Conservation (phyloP, 108 stramenopile species). For the Nitzschia putrida region DNA sequence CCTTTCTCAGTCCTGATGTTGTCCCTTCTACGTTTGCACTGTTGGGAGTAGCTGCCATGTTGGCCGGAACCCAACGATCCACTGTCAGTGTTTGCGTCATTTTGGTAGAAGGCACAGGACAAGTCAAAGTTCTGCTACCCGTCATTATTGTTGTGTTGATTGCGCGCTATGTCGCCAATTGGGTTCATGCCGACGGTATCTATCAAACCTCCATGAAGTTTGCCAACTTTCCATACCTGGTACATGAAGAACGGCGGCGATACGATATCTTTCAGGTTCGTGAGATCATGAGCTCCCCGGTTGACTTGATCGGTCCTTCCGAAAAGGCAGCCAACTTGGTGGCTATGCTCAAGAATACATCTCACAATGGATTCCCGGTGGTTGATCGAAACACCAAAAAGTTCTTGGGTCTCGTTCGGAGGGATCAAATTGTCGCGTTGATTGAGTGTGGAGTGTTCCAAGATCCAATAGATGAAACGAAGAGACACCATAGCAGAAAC, state of each 20-base stretch:
- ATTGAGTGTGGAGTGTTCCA: constrained; percentile 56
- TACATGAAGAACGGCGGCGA: constrained; percentile 26
- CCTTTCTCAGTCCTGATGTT: constrained; percentile 25
- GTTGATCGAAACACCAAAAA: constrained; percentile 37
- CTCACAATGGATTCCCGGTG: constrained; percentile 66
- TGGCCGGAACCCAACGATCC: constrained; percentile 61
- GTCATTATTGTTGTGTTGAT: constrained; percentile 54
- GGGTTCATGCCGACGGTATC: constrained; percentile 33
- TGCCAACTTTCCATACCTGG: constrained; percentile 50
- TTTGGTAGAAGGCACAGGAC: constrained; percentile 67
- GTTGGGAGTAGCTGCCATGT: constrained; percentile 58
- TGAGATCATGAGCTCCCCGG: constrained; percentile 55
- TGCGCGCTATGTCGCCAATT: constrained; percentile 40
- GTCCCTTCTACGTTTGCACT: constrained; percentile 48
- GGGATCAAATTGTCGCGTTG: constrained; percentile 55
- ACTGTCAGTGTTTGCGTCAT: constrained; percentile 65
- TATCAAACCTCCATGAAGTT: constrained; percentile 43
- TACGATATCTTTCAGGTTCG: constrained; percentile 45
- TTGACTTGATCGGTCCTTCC: constrained; percentile 27
- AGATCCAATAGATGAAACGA: constrained; percentile 4
- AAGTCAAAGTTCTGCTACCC: constrained; percentile 56
- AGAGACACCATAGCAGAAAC: not conserved
- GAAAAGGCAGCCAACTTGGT: constrained; percentile 42
- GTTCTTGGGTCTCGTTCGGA: constrained; percentile 51
- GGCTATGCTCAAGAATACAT: constrained; percentile 30